Percentiles rank a stretch among this genome's conserved stretches.
Evolutionary conservation across 129 eudicot species (phyloP).

Genomic region (Saussurea involucrata): DNA sequence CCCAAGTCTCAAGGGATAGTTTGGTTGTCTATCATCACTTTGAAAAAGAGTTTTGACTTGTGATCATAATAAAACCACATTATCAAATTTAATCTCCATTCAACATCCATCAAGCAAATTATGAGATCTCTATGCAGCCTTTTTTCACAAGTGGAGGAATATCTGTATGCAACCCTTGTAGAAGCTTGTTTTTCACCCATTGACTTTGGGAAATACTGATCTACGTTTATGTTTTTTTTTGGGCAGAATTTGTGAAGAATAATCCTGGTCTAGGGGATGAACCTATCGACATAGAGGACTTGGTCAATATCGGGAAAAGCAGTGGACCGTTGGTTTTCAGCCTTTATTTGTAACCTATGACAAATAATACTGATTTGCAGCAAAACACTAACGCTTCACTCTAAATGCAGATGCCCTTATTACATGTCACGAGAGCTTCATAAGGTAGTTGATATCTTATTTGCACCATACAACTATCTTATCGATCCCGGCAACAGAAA

Average conservation of each 20-base stretch:
- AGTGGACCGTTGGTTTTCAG: slow-evolving; percentile 83
- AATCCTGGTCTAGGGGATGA: slow-evolving; percentile 90
- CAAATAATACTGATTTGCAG: slow-evolving; percentile 2
- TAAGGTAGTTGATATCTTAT: slow-evolving; percentile 82
- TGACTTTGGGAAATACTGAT: neutral
- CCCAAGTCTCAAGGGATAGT: neutral
- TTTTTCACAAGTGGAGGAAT: neutral
- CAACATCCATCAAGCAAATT: neutral
- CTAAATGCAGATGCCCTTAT: slow-evolving; percentile 81
- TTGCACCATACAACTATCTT: slow-evolving; percentile 98
- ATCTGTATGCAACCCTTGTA: neutral
- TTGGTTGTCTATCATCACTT: neutral
- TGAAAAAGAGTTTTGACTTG: neutral
- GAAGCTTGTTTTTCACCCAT: slow-evolving; percentile 9
- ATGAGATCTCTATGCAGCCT: neutral
- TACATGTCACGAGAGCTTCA: slow-evolving; percentile 86
- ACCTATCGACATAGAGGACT: slow-evolving; percentile 94
- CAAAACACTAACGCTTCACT: slow-evolving; percentile 3
- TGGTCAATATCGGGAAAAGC: slow-evolving; percentile 88
- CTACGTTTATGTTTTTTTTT: slow-evolving; percentile 3
- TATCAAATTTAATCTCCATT: neutral
- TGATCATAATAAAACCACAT: neutral
- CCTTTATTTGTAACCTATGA: slow-evolving; percentile 5
- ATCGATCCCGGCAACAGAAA: slow-evolving; percentile 75
- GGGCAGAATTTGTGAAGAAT: slow-evolving; percentile 62